phyloP scores from a whole-genome alignment of 768 basidiomycete species.

The Lentinula boryana region DNA sequence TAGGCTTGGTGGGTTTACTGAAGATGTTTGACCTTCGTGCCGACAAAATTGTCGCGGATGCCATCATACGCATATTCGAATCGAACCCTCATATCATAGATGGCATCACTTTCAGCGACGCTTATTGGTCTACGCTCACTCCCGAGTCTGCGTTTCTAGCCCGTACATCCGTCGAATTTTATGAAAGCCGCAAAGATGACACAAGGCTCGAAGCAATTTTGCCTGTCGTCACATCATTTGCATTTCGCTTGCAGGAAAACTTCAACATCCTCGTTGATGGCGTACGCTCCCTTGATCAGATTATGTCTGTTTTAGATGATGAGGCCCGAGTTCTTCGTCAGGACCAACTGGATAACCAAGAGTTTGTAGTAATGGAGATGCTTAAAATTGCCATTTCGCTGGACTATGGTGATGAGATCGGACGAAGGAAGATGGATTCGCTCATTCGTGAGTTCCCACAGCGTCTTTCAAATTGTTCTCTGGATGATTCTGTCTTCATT shows the following conservation, averaged over 20 bases:
- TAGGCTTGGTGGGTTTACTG: slow-evolving; percentile 41
- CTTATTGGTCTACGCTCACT: slow-evolving; percentile 64
- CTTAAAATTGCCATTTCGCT: slow-evolving; percentile 55
- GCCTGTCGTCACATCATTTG: slow-evolving; percentile 81
- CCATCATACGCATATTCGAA: slow-evolving; percentile 66
- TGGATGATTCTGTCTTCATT: neutral
- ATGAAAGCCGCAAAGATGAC: slow-evolving; percentile 53
- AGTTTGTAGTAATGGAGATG: slow-evolving; percentile 58
- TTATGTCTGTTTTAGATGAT: neutral
- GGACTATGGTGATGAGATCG: slow-evolving; percentile 75
- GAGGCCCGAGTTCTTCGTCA: slow-evolving; percentile 4
- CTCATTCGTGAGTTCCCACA: slow-evolving; percentile 46
- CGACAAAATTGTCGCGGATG: slow-evolving; percentile 64
- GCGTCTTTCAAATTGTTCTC: neutral
- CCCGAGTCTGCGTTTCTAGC: slow-evolving; percentile 78
- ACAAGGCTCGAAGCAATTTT: slow-evolving; percentile 60
- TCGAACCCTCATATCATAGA: slow-evolving; percentile 62
- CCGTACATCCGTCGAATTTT: slow-evolving; percentile 79
- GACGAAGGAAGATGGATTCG: slow-evolving; percentile 64
- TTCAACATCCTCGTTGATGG: slow-evolving; percentile 46
- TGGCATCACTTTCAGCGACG: slow-evolving; percentile 67
- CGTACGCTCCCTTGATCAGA: neutral
- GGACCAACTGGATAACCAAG: slow-evolving; percentile 32
- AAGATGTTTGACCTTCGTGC: slow-evolving; percentile 54
- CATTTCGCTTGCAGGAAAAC: slow-evolving; percentile 62